Evolutionary conservation across 179 eudicot species (phyloP), one percentile per base, ranked within the genome.

Genomic region (Beta lomatogona): DNA sequence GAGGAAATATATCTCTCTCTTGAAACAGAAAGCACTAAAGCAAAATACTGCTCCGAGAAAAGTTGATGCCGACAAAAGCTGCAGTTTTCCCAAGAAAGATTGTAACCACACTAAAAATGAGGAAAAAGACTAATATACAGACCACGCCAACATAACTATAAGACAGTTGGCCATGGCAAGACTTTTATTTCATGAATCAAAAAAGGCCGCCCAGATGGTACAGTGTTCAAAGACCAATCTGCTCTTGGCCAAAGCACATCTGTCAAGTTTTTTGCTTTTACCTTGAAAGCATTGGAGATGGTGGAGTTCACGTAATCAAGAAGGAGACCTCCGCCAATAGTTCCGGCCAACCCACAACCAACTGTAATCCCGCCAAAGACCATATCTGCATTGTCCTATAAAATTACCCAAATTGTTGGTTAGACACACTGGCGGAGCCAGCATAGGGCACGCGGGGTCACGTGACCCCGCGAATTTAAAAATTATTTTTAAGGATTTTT

Each of bases 221-320:
- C 41, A 36, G 41, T 36, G 41, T 36, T 36, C 41, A 36, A 36
- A 36, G 4, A 36, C 41, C 41, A 1, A 36, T 36, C 41, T 36
- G 41, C 41, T 36, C 41, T 36, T 4, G 44, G 16, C 16, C 3
- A 36, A 58, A 58, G 22, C 44, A 55, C 2, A 75, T 10, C 8
- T 19, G 10, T 36, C 65, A 41, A 75, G 16, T 44, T 67, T 12
- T 68, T 71, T 6, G 22, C 22, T 44, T 58, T 73, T 85, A 94
- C 99, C 97, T 93, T 96, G 73, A 96, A 96, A 46, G 99, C 99
- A 88, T 96, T 96, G 77, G 92, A 83, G 73, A 96, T 83, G 44
- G 98, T 91, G 65, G 97, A 86, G 65, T 79, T 86, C 82, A 96
- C 86, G 69, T 73, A 87, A 86, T 96, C 99, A 5, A 96, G 92